phyloP scores from a whole-genome alignment of 2,329 filamentous ascomycete genomes.

The Aspergillus brunneoviolaceus region DNA sequence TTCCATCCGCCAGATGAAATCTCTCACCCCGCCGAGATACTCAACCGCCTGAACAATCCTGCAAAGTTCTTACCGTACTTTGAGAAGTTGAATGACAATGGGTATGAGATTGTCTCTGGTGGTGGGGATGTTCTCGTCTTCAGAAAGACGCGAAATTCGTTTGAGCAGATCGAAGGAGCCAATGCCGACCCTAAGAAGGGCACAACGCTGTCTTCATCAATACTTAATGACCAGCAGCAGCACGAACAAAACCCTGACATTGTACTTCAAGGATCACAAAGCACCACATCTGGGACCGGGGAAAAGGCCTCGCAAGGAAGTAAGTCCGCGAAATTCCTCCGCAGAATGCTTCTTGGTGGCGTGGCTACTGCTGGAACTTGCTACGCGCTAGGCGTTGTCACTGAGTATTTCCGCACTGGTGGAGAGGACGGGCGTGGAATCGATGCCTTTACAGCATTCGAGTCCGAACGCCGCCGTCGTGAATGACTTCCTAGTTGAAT shows the following conservation, averaged over 20 bases:
- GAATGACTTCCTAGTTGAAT: constrained; percentile 3
- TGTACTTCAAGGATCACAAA: neutral
- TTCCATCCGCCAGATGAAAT: constrained; percentile 24
- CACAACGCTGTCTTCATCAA: neutral
- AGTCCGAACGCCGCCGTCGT: constrained; percentile 34
- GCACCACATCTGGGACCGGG: neutral
- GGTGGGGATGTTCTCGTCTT: constrained; percentile 45
- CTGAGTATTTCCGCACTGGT: constrained; percentile 44
- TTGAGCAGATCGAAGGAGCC: neutral
- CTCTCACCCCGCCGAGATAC: constrained; percentile 33
- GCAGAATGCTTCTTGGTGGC: constrained; percentile 38
- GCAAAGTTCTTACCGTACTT: constrained; percentile 45
- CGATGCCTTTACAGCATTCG: constrained; percentile 41
- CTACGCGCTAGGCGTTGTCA: constrained; percentile 43
- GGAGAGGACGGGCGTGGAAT: constrained; percentile 39
- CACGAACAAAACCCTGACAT: neutral
- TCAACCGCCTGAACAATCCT: constrained; percentile 40
- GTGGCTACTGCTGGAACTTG: constrained; percentile 38
- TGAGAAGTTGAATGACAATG: constrained; percentile 36
- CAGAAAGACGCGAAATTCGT: constrained; percentile 18
- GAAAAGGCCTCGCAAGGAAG: neutral
- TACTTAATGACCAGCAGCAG: neutral
- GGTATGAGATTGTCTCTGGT: constrained; percentile 45
- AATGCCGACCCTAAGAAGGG: neutral
- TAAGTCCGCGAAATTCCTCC: constrained; percentile 21